phyloP scores from a whole-genome alignment of 2,329 filamentous ascomycete species.

The Hypomyces perniciosus region DNA sequence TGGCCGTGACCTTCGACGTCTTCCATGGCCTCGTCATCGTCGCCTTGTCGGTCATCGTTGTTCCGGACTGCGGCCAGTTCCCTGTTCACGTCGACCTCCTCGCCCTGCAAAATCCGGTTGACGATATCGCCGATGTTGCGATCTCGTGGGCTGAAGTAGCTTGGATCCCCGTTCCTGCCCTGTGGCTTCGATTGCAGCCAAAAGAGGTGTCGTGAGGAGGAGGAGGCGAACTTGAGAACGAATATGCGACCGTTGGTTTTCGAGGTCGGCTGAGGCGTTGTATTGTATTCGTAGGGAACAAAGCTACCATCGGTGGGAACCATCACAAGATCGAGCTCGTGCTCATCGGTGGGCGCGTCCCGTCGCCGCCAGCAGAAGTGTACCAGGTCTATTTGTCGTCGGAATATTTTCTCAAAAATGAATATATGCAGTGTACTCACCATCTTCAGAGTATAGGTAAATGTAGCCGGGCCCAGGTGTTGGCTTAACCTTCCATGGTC shows the following conservation, averaged over 20 bases:
- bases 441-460: constrained; percentile 90
- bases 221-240: constrained; percentile 87
- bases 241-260: constrained; percentile 86
- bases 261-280: constrained; percentile 49
- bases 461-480: constrained; percentile 74
- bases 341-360: constrained; percentile 59
- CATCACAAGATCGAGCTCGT: constrained; percentile 88
- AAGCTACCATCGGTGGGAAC: constrained; percentile 86
- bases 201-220: constrained; percentile 85
- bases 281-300: constrained; percentile 64
- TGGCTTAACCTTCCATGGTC: constrained; percentile 67
- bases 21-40: constrained; percentile 48
- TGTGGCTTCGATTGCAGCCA: constrained; percentile 94
- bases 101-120: constrained; percentile 76
- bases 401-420: not conserved
- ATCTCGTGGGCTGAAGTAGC: constrained; percentile 80
- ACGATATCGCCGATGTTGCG: constrained; percentile 84
- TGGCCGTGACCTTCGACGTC: constrained; percentile 62
- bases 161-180: constrained; percentile 58
- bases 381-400: constrained; percentile 58
- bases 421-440: constrained; percentile 34
- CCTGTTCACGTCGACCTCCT: constrained; percentile 71
- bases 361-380: constrained; percentile 97
- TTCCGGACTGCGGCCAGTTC: constrained; percentile 63
- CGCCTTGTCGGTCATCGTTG: constrained; percentile 42